Conservation (phyloP, 805 yeast species). For the Metschnikowia similis region DNA sequence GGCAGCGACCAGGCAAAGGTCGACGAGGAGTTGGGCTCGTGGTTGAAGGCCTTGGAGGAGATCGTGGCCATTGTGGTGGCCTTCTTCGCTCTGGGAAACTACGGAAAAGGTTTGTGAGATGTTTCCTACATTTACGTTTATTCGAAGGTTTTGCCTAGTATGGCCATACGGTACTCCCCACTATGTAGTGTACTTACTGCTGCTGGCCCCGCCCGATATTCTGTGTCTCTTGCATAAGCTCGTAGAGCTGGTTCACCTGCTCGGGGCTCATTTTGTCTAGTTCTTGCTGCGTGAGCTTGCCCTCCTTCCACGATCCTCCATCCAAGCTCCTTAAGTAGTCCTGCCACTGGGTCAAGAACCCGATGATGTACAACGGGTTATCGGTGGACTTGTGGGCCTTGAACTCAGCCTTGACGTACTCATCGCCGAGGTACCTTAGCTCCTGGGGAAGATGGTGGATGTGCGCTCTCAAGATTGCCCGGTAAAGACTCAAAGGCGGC, state of each 20-base stretch:
- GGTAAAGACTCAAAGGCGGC: slow-evolving; percentile 79
- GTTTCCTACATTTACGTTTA: background rate
- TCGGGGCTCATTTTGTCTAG: slow-evolving; percentile 86
- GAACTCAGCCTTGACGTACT: slow-evolving; percentile 86
- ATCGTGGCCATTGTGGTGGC: slow-evolving; percentile 70
- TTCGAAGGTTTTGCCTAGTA: background rate
- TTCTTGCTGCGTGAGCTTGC: slow-evolving; percentile 53
- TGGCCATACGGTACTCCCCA: background rate
- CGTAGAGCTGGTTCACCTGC: slow-evolving; percentile 77
- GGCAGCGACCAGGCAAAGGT: slow-evolving; percentile 75
- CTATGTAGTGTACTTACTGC: background rate
- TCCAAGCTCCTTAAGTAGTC: slow-evolving; percentile 62
- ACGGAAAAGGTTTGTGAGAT: slow-evolving; percentile 75
- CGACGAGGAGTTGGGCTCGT: slow-evolving; percentile 54
- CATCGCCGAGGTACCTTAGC: slow-evolving; percentile 79
- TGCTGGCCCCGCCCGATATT: slow-evolving; percentile 18
- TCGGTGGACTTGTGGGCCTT: slow-evolving; percentile 75
- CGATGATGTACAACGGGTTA: slow-evolving; percentile 90
- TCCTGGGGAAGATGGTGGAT: slow-evolving; percentile 54
- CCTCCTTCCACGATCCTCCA: slow-evolving; percentile 40
- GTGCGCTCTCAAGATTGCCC: slow-evolving; percentile 82
- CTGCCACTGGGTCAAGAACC: slow-evolving; percentile 94
- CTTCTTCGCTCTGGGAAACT: slow-evolving; percentile 75
- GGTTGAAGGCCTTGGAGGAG: slow-evolving; percentile 75
- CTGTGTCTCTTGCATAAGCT: slow-evolving; percentile 71